Percentiles rank a stretch among this genome's conserved stretches.
Conservation (phyloP, 2,329 filamentous ascomycete species). For the Ascomycota sp. region DNA sequence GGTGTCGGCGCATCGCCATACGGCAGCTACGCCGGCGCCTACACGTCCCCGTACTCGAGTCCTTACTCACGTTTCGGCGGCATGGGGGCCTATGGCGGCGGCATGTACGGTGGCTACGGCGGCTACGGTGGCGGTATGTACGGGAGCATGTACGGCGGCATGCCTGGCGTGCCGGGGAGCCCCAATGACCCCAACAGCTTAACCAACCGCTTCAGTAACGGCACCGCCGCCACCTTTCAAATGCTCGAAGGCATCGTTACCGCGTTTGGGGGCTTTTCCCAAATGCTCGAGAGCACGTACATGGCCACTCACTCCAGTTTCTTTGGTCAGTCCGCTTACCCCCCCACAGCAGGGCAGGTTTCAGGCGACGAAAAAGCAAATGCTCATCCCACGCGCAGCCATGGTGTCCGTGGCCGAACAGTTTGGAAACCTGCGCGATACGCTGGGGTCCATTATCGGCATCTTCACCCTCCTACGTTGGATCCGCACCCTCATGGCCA, state of each 20-base stretch:
- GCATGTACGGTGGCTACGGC: slow-evolving; percentile 6
- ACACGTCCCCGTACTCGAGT: slow-evolving; percentile 18
- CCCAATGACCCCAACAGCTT: slow-evolving; percentile 74
- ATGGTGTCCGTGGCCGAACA: slow-evolving; percentile 98
- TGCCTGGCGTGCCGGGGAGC: slow-evolving; percentile 22
- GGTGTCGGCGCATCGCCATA: slow-evolving; percentile 30
- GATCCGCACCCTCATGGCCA: slow-evolving; percentile 79
- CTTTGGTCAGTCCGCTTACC: slow-evolving; percentile 46
- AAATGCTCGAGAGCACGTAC: slow-evolving; percentile 98
- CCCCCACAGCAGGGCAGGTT: not conserved
- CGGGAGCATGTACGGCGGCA: slow-evolving; percentile 22
- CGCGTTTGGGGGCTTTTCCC: slow-evolving; percentile 90
- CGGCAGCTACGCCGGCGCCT: slow-evolving; percentile 18
- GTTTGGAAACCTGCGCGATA: slow-evolving; percentile 81
- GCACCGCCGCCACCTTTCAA: slow-evolving; percentile 91
- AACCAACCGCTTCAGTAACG: slow-evolving; percentile 87
- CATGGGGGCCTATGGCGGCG: slow-evolving; percentile 20
- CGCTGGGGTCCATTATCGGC: slow-evolving; percentile 77
- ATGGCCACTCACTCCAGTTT: slow-evolving; percentile 99
- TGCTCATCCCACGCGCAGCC: slow-evolving; percentile 32
- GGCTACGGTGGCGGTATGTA: slow-evolving; percentile 14
- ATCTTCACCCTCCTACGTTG: slow-evolving; percentile 94
- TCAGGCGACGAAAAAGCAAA: too few species aligned
- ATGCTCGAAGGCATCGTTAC: slow-evolving; percentile 95
- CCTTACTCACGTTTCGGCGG: slow-evolving; percentile 28